These are phyloP conservation scores for Parachlorella kessleri DNA, from an alignment of 139 green algal species.

Conservation along the genomic window DNA sequence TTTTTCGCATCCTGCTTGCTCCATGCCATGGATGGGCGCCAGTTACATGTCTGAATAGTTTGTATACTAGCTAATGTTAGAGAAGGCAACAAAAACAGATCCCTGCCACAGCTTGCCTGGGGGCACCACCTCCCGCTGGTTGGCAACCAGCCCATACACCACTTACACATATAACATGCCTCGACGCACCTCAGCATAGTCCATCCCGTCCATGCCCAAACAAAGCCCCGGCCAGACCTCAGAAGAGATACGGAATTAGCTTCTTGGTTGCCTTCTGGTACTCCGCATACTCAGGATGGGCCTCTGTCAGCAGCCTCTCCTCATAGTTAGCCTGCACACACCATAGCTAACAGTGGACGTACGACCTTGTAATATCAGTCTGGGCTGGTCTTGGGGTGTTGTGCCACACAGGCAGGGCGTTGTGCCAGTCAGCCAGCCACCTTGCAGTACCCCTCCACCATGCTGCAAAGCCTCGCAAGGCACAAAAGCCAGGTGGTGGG, in stretches of 20 bases:
- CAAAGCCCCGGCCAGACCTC: slow-evolving; percentile 7
- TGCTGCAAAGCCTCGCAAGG: neutral
- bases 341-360: neutral
- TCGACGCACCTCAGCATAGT: too few species aligned
- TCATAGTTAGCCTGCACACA: slow-evolving; percentile 35
- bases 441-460: neutral
- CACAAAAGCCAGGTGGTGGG: neutral
- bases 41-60: too few species aligned
- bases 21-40: too few species aligned
- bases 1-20: too few species aligned
- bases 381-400: neutral
- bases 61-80: too few species aligned
- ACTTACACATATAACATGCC: too few species aligned
- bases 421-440: neutral
- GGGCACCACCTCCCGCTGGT: too few species aligned
- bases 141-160: too few species aligned
- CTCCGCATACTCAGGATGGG: slow-evolving; percentile 37
- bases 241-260: slow-evolving; percentile 48
- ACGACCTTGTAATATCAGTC: neutral
- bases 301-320: slow-evolving; percentile 40
- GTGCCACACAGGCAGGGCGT: neutral
- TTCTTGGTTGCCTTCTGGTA: slow-evolving; percentile 49
- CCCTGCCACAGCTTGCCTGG: too few species aligned
- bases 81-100: too few species aligned
- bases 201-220: too few species aligned